phyloP scores from a whole-genome alignment of 2,329 filamentous ascomycete genomes.

The Plectosphaerella cucumerina region DNA sequence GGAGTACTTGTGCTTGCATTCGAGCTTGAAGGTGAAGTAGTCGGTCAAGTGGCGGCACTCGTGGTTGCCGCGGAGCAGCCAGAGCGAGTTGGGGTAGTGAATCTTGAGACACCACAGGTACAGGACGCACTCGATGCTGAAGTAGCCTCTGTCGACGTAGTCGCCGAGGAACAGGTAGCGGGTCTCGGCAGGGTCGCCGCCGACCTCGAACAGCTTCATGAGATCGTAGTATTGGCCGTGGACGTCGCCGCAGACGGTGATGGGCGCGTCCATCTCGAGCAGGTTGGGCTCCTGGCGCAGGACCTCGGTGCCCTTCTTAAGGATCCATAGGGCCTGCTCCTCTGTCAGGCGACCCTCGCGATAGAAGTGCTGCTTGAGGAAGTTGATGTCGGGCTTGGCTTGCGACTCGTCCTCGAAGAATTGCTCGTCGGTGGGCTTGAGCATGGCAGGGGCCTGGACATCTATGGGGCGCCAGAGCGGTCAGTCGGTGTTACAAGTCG shows the following conservation, averaged over 20 bases:
- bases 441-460: conserved; percentile 94
- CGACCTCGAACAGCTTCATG: conserved; percentile 99
- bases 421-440: conserved; percentile 86
- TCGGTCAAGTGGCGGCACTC: conserved; percentile 98
- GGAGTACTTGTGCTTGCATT: conserved; percentile 99
- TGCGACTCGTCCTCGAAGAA: conserved; percentile 87
- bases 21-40: conserved; percentile 99
- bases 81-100: conserved; percentile 96
- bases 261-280: conserved; percentile 98
- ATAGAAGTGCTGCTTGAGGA: conserved; percentile 98
- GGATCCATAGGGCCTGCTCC: conserved; percentile 95
- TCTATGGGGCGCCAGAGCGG: conserved; percentile 50
- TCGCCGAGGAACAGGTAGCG: conserved; percentile 96
- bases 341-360: conserved; percentile 94
- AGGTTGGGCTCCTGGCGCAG: conserved; percentile 89
- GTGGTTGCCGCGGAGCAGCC: conserved; percentile 96
- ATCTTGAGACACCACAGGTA: conserved; percentile 99
- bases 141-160: conserved; percentile 97
- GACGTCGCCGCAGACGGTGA: conserved; percentile 97
- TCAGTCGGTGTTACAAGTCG: conserved; percentile 16
- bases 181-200: conserved; percentile 93
- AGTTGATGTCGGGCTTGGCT: conserved; percentile 85
- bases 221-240: conserved; percentile 99
- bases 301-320: conserved; percentile 81
- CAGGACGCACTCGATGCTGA: conserved; percentile 97